These are phyloP conservation scores for Globisporangium abappressorium DNA, from an alignment of 352 stramenopile genomes.

Conservation along the genomic window DNA sequence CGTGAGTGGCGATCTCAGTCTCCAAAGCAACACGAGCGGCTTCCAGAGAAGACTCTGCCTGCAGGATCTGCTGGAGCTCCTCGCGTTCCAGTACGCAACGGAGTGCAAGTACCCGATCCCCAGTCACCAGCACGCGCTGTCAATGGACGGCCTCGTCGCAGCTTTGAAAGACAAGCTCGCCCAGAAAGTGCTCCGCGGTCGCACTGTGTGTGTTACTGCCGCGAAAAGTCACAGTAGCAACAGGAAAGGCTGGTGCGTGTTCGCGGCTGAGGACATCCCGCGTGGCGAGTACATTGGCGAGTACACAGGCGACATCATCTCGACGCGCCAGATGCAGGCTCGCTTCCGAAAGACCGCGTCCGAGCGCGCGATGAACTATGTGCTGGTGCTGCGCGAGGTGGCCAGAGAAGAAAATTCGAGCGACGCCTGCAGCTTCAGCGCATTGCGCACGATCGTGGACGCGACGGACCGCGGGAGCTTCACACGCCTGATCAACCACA, in stretches of 20 bases:
- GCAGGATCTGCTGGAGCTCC: constrained; percentile 16
- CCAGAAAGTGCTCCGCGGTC: constrained; percentile 23
- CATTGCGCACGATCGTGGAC: constrained; percentile 65
- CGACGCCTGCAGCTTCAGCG: constrained; percentile 11
- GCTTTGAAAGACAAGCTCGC: constrained; percentile 21
- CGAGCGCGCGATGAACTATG: constrained; percentile 36
- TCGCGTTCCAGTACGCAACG: constrained; percentile 33
- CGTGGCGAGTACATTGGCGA: constrained; percentile 42
- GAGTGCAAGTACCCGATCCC: constrained; percentile 24
- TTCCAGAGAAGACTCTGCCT: not conserved
- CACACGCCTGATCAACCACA: constrained; percentile 77
- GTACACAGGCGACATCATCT: constrained; percentile 65
- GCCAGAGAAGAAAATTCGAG: not conserved
- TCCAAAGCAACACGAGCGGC: not conserved
- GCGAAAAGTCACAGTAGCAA: constrained; percentile 13
- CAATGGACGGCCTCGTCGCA: constrained; percentile 17
- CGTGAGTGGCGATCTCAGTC: not conserved
- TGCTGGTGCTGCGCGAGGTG: constrained; percentile 48
- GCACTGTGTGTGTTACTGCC: constrained; percentile 28
- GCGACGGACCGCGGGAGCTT: constrained; percentile 41
- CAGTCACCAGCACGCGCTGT: constrained; percentile 24
- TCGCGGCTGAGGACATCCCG: constrained; percentile 31
- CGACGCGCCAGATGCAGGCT: constrained; percentile 32
- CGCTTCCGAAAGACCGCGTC: constrained; percentile 34
- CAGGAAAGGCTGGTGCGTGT: constrained; percentile 48